These are phyloP conservation scores for Lasiosphaeria miniovina DNA, from an alignment of 495 filamentous ascomycete species.

Conservation along the genomic window DNA sequence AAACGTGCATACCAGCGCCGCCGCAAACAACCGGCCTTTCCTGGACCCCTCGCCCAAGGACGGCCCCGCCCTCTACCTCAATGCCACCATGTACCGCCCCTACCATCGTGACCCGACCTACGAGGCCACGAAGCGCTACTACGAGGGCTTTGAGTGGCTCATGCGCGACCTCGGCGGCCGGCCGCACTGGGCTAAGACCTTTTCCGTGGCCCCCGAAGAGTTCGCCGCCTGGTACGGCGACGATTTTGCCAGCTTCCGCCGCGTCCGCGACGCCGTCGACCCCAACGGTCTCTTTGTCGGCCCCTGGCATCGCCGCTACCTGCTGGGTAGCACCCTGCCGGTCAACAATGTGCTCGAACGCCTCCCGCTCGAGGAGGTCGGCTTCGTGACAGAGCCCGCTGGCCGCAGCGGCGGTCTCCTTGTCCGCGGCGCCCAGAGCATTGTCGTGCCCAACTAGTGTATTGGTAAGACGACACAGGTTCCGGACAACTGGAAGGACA, in stretches of 20 bases:
- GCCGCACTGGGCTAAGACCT: slow-evolving; percentile 99
- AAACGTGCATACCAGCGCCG: slow-evolving; percentile 39
- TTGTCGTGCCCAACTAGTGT: slow-evolving; percentile 18
- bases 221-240: slow-evolving; percentile 52
- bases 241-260: slow-evolving; percentile 60
- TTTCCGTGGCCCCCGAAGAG: slow-evolving; percentile 57
- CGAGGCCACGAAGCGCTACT: slow-evolving; percentile 64
- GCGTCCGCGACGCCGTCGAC: slow-evolving; percentile 71
- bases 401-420: slow-evolving; percentile 26
- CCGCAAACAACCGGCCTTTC: slow-evolving; percentile 58
- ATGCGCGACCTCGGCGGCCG: slow-evolving; percentile 88
- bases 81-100: slow-evolving; percentile 91
- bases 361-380: slow-evolving; percentile 41
- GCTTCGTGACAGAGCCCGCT: slow-evolving; percentile 22
- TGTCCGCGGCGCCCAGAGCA: slow-evolving; percentile 27
- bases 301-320: slow-evolving; percentile 75
- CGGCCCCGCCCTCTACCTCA: slow-evolving; percentile 86
- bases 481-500: no score
- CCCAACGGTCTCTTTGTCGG: slow-evolving; percentile 89
- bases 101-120: slow-evolving; percentile 80
- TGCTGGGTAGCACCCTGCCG: slow-evolving; percentile 45
- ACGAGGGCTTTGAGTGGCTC: slow-evolving; percentile 90
- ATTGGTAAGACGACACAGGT: slow-evolving; percentile 2
- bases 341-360: slow-evolving; percentile 11
- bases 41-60: slow-evolving; percentile 66